Conservation (phyloP, 2,329 filamentous ascomycete species). For the Ilyonectria destructans region DNA sequence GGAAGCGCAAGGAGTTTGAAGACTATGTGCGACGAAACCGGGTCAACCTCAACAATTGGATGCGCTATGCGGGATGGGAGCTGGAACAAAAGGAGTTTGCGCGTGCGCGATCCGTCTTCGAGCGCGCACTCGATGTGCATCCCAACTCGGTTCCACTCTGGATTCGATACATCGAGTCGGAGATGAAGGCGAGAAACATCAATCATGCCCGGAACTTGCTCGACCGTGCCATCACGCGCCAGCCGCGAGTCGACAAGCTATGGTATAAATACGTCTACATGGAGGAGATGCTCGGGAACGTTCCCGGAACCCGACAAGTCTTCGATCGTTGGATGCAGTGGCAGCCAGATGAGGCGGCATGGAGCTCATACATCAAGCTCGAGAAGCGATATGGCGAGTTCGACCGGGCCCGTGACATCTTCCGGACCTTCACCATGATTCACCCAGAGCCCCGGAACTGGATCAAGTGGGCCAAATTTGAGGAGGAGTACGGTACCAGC, state of each 20-base stretch:
- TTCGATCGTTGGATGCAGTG: conserved; percentile 99
- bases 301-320: conserved; percentile 91
- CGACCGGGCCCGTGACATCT: conserved; percentile 91
- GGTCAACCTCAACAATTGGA: conserved; percentile 99
- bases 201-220: conserved; percentile 96
- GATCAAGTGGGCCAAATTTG: conserved; percentile 99
- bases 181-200: conserved; percentile 95
- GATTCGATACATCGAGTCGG: conserved; percentile 94
- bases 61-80: conserved; percentile 97
- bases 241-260: conserved; percentile 93
- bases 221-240: conserved; percentile 92
- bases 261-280: conserved; percentile 99
- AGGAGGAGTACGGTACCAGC: conserved; percentile 94
- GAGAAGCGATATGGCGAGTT: conserved; percentile 97
- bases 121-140: conserved; percentile 93
- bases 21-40: conserved; percentile 97
- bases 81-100: conserved; percentile 98
- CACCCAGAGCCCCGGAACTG: conserved; percentile 96
- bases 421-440: conserved; percentile 90
- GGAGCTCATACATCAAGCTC: conserved; percentile 96
- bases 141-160: conserved; percentile 89
- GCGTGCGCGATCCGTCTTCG: conserved; percentile 92
- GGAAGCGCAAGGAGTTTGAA: conserved; percentile 97
- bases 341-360: conserved; percentile 96
- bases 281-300: conserved; percentile 97